phyloP scores from a whole-genome alignment of 1,284 basidiomycete species.

The Trichosporon sp. region DNA sequence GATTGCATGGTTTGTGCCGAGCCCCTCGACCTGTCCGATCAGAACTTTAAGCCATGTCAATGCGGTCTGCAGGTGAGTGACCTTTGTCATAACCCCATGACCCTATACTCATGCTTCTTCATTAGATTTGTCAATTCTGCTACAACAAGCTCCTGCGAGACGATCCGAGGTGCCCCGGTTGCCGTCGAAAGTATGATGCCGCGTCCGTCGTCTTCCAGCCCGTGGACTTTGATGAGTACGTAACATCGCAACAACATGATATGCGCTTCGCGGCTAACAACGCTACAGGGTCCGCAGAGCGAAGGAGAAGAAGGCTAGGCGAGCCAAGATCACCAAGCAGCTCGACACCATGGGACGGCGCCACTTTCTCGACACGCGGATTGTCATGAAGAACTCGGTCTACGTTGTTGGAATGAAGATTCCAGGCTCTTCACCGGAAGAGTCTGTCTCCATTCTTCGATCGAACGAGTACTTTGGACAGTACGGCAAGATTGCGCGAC shows the following conservation, averaged over 20 bases:
- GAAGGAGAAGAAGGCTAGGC: constrained; percentile 92
- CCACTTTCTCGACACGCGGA: constrained; percentile 88
- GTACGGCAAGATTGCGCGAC: constrained; percentile 97
- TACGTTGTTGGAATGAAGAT: constrained; percentile 86
- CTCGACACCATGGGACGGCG: constrained; percentile 84
- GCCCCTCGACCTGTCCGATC: constrained; percentile 97
- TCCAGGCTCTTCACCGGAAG: constrained; percentile 81
- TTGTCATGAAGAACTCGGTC: constrained; percentile 94
- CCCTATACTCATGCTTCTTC: constrained; percentile 26
- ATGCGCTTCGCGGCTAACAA: constrained; percentile 24
- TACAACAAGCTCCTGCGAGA: constrained; percentile 98
- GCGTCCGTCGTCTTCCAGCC: constrained; percentile 94
- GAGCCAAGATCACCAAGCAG: constrained; percentile 95
- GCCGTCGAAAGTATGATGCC: constrained; percentile 89
- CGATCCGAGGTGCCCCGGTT: constrained; percentile 96
- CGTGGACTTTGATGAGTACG: constrained; percentile 92
- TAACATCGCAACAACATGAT: constrained; percentile 33
- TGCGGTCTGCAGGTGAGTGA: constrained; percentile 90
- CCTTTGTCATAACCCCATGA: constrained; percentile 20
- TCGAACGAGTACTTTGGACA: constrained; percentile 98
- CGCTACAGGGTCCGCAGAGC: constrained; percentile 81
- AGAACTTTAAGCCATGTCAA: constrained; percentile 98
- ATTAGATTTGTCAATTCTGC: constrained; percentile 96
- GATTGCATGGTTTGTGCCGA: constrained; percentile 98
- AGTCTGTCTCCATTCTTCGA: constrained; percentile 91